These are phyloP conservation scores for Tuber microsphaerosporum DNA, from an alignment of 495 filamentous ascomycete species.

Conservation along the genomic window DNA sequence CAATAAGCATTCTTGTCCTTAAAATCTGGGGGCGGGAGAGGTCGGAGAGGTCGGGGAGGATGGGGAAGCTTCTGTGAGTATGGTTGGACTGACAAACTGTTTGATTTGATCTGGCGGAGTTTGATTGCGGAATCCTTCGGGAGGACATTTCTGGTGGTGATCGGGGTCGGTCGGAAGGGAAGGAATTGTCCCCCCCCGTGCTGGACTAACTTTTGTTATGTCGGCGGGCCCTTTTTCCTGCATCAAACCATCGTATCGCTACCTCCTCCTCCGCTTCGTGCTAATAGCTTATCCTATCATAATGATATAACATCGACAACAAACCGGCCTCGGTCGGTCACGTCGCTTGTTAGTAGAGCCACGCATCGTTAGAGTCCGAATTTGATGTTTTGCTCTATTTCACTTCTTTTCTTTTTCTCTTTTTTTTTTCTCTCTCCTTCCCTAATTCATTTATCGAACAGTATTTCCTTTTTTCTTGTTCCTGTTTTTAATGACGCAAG, in stretches of 20 bases:
- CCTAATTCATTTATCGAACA: neutral
- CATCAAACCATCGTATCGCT: neutral
- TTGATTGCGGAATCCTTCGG: constrained; percentile 3
- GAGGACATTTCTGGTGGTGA: neutral
- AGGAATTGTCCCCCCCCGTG: neutral
- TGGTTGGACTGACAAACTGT: neutral
- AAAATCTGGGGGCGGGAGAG: neutral
- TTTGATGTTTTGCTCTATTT: neutral
- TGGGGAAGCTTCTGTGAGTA: neutral
- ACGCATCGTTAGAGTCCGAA: neutral
- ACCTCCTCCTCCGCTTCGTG: neutral
- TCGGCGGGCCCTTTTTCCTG: neutral
- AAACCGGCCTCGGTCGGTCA: neutral
- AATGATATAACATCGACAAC: neutral
- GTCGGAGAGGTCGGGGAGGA: neutral
- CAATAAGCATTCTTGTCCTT: neutral
- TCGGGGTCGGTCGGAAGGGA: neutral
- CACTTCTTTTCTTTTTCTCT: neutral
- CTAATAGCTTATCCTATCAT: neutral
- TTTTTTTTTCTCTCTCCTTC: neutral
- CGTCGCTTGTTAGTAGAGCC: neutral
- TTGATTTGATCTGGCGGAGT: neutral
- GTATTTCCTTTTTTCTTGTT: neutral
- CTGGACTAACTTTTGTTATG: neutral
- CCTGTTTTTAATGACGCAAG: constrained; percentile 6